Base-by-base conservation (phyloP, 163 green algal genomes). In the Scenedesmus sp. region DNA sequence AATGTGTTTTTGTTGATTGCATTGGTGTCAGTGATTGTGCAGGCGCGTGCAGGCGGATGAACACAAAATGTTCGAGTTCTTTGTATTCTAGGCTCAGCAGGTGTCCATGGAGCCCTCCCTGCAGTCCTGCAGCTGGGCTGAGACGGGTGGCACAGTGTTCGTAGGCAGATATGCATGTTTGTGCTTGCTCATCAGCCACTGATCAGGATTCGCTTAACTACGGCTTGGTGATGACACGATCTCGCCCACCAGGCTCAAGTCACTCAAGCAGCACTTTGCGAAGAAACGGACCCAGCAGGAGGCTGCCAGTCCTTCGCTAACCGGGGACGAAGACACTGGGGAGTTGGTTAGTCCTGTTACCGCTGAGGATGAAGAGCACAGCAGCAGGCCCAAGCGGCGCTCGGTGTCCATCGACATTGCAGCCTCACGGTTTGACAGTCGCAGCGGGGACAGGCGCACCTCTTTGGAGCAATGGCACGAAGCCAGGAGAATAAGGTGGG, bases 381-480 rank as follows among this genome's bases (percentile, higher is more conserved):
- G 59, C 22, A 86, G 65, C 68, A 79, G 89, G 24, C 78, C 90
- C 56, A 93, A 93, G 85, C 84, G 84, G 20, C 90, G 90, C 35
- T 91, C 84, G 0, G 79, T 93, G 5, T 90, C 82, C n/a, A 85
- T 92, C 13, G 89, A 92, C 53, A n/a, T 87, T n/a, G 18, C 37
- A 24, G 80, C 24, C 16, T 26, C 53, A n/a, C 79, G 42, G 49
- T 46, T 70, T 18, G 73, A 90, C 40, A 13, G 70, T 15, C 42
- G 79, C 7, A 20, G n/a, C 18, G 26, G 10, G 81, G 89, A 93
- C 26, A 61, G 87, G 81, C 87, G 93, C 1, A 91, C 93, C 0
- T 94, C 90, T 6, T 89, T 95, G 30, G 93, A 95, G 44, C 89
- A 93, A 35, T 95, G 93, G 93, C 92, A 94, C 30, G 93, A 94